Base-by-base conservation (phyloP, 768 basidiomycete genomes). In the Russula sp. region DNA sequence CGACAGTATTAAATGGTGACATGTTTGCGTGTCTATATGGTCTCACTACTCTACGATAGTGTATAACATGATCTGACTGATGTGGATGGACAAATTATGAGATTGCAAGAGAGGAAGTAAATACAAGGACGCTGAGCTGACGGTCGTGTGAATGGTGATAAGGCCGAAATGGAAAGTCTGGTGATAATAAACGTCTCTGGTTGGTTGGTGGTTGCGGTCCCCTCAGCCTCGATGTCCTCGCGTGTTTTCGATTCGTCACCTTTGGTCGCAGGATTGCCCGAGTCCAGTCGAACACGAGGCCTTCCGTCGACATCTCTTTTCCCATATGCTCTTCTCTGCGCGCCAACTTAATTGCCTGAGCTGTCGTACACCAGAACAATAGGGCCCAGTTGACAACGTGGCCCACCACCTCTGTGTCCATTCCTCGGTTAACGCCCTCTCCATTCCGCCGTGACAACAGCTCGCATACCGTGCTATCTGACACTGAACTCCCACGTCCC, bases 221-320 rank as follows among this genome's bases (percentile, higher is more conserved):
- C 56, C 71, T 63, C 61, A 49, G 72, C 73, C 72, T 71, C 67
- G 71, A 69, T 67, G 69, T 62, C 61, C 63, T 65, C 67, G 73
- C 73, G 66, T 74, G 73, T 59, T 55, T 64, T 61, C 52, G 65
- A 65, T 63, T 68, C 50, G 42, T 67, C 42, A 42, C 59, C 57
- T 67, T 53, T 52, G 34, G 53, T 58, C 56, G 22, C 60, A 56
- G 40, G 46, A 50, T 57, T 65, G 38, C 64, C 56, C 50, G 60
- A 61, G 64, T 40, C 38, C 49, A 50, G 49, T 61, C 49, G 40
- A 49, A 52, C 64, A 65, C 60, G 64, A 65, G 64, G 64, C 64
- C 49, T 54, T 61, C 51, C 49, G 54, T 57, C 55, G 52, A 51
- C 50, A 65, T 66, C 56, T 66, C 64, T 62, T 61, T 67, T 67